Conservation (phyloP, 176 grass and related monocot genomes). For the Carex cristatella region DNA sequence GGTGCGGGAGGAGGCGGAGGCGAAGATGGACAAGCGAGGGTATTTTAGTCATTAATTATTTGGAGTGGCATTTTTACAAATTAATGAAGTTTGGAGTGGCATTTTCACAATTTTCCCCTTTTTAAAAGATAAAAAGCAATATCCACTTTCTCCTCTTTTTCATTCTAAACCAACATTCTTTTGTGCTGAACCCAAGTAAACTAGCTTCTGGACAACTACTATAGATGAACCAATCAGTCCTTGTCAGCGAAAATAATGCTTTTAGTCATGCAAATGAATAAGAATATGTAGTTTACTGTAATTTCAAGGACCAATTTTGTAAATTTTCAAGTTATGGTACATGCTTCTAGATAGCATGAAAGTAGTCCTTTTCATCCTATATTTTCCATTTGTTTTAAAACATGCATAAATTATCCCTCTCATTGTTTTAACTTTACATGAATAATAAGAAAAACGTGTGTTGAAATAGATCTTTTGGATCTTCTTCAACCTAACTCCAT, state of each 20-base stretch:
- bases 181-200: not conserved
- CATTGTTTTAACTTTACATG: not conserved
- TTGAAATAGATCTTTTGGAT: not conserved
- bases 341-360: not conserved
- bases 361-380: not conserved
- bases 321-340: not conserved
- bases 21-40: too few species aligned
- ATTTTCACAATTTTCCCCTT: too few species aligned
- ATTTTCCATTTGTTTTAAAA: not conserved
- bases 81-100: too few species aligned
- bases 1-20: too few species aligned
- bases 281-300: not conserved
- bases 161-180: not conserved
- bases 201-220: not conserved
- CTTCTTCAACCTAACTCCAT: not conserved
- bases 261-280: too few species aligned
- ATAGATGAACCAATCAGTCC: not conserved
- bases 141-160: not conserved
- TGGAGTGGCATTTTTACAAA: too few species aligned
- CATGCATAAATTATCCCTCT: not conserved
- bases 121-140: not conserved
- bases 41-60: too few species aligned
- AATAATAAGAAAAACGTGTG: not conserved
- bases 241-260: not conserved
- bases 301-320: not conserved